A percentile compares a stretch with the other conserved stretches of the same genome.
Evolutionary conservation across 306 rosid genomes (phyloP).

Genomic region (Quercus agrifolia): DNA sequence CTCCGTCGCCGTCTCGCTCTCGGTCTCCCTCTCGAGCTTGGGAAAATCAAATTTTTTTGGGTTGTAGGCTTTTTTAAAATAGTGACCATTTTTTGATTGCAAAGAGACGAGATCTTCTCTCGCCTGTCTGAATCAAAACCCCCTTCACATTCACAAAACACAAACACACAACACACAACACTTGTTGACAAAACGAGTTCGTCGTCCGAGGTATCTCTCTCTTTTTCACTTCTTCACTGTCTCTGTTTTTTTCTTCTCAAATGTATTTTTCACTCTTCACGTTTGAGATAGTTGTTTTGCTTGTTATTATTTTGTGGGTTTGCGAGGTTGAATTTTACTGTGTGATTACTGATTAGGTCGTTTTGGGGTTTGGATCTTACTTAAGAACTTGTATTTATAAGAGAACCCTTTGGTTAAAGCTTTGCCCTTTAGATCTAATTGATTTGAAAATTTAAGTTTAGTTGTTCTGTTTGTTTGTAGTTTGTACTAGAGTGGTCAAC

Average conservation of each 20-base stretch:
- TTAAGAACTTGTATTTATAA: neutral
- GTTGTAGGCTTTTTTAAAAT: neutral
- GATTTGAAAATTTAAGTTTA: neutral
- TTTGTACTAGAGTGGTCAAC: slow-evolving; percentile 10
- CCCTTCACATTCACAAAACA: neutral
- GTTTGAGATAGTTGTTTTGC: neutral
- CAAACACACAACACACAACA: neutral
- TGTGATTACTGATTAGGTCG: slow-evolving; percentile 1
- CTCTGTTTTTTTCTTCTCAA: neutral
- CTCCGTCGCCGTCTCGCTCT: too few species aligned
- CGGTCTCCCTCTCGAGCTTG: too few species aligned
- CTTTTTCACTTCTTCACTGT: neutral
- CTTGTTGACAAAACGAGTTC: neutral
- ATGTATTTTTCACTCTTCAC: neutral
- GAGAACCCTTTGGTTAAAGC: neutral
- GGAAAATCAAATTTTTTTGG: neutral
- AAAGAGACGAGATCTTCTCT: slow-evolving; percentile 13
- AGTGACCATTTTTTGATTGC: neutral
- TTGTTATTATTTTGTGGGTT: neutral
- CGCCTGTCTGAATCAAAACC: slow-evolving; percentile 31
- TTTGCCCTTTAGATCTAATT: slow-evolving; percentile 27
- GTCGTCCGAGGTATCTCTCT: slow-evolving; percentile 14
- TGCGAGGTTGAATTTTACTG: neutral
- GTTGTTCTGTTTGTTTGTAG: slow-evolving; percentile 9
- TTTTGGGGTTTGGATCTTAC: slow-evolving; percentile 9